Evolutionary conservation across 2,329 filamentous ascomycete species (phyloP), one percentile per base, ranked within the genome.

Genomic region (Diaporthe eres): DNA sequence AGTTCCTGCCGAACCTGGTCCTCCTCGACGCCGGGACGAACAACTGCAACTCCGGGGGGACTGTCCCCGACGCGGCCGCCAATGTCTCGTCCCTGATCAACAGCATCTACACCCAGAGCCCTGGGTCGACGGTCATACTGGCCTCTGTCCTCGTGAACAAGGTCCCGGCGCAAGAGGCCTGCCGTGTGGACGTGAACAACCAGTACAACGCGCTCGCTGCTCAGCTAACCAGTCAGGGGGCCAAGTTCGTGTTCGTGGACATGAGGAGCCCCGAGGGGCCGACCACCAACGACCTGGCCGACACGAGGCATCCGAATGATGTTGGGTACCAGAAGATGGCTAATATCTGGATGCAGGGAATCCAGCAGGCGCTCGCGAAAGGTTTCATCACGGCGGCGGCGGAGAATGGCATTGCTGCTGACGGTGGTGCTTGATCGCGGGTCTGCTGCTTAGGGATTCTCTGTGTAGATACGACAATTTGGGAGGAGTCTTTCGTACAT

Each of bases 21-120:
- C 75, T 80, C 22, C 31, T 80, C 51, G 78, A 78, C 63, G 75
- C 79, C 1, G 80, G 80, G 31, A 78, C 80, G 17, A 81, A 81
- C 55, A 78, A 81, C 74, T 80, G 79, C 75, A 79, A 79, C 71
- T 44, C 72, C 25, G 79, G 78, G 31, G 76, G 76, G 10, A 60
- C 68, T 0, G 76, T 81, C 4, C 74, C 78, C 7, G 76, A 78
- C 63, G 79, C 78, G 10, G 79, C 76, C 13, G 53, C 71, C 25
- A 77, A 78, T 34, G 77, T 81, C 28, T 76, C 71, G 13, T 51
- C 68, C 9, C 72, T 82, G 73, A 63, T 82, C 28, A 60, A 76
- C 25, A 63, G 72, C 34, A 70, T 81, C 63, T 80, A 77, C 47
- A 10, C 31, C 4, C 60, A 74, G 61, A 81, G 80, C 72, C 78